Evolutionary conservation across 2,329 filamentous ascomycete genomes (phyloP).

Genomic region (Coleophoma eucalyptorum): DNA sequence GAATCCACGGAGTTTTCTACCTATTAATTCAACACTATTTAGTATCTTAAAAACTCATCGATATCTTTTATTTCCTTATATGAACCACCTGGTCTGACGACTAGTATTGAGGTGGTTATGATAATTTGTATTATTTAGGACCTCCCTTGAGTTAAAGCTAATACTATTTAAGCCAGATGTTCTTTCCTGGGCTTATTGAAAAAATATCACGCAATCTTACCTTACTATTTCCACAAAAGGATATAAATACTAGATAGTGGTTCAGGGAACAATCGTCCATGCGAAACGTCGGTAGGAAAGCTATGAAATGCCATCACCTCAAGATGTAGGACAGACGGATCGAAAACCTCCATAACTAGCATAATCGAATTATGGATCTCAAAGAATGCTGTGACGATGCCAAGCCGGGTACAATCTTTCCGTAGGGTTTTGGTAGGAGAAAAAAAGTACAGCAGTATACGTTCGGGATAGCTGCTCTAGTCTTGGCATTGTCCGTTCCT

Average conservation of each 20-base stretch:
- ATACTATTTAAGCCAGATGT: conserved; percentile 16
- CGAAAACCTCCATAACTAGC: conserved; percentile 33
- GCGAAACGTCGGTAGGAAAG: conserved; percentile 22
- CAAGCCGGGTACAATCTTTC: conserved; percentile 26
- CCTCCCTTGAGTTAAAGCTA: not conserved
- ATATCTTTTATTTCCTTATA: no score
- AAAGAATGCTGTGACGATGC: conserved; percentile 38
- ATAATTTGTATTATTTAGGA: not conserved
- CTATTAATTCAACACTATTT: no score
- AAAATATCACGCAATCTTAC: conserved; percentile 34
- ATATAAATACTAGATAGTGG: conserved; percentile 20
- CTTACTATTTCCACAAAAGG: conserved; percentile 30
- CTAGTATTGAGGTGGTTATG: no score
- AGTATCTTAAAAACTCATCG: no score
- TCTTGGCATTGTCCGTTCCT: conserved; percentile 31
- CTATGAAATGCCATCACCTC: conserved; percentile 23
- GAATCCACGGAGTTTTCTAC: no score
- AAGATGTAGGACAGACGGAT: conserved; percentile 27
- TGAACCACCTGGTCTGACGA: no score
- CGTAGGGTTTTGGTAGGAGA: conserved; percentile 38
- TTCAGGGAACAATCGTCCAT: conserved; percentile 11
- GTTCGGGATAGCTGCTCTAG: conserved; percentile 34
- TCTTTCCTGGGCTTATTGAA: conserved; percentile 26
- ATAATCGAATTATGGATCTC: conserved; percentile 35
- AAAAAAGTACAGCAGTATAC: conserved; percentile 39